Evolutionary conservation across 495 filamentous ascomycete species (phyloP), one percentile per base, ranked within the genome.

Genomic region (Saxispiralis lemnorum): DNA sequence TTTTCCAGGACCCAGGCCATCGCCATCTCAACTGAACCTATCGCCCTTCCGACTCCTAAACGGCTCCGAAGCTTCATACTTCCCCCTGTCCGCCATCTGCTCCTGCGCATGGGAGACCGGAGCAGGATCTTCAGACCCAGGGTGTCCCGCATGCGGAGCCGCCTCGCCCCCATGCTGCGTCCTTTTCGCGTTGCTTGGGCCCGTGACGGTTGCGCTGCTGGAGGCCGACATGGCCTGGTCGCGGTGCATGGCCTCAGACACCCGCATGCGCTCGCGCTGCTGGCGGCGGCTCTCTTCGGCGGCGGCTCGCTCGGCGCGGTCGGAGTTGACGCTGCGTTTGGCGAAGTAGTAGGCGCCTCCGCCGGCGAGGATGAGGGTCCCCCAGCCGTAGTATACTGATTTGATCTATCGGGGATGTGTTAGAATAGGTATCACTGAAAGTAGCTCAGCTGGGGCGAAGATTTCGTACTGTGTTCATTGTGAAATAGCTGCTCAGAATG

Each of bases 311-410:
- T 71, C 61, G 24, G 72, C 69, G 33, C 85, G 81, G 63, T 93
- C 83, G 49, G 80, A 81, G 53, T 95, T 88, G 68, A 97, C 87
- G 59, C 77, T 79, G 51, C 76, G 70, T 69, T 97, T 97, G 43
- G 89, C 92, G 61, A 93, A 94, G 66, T 83, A 83, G 71, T 97
- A 97, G 49, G 89, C 85, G 41, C 73, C 87, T 56, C 83, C 89
- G 56, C 87, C 89, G 44, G 81, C 79, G 54, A 83, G 62, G 51
- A 82, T 83, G 43, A 96, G 78, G 47, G 77, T 62, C 41, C 81
- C 86, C 88, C 82, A 93, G 51, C 88, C 88, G 53, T 62, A 64
- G 51, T 41, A 34, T 53, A 57, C 54, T 31, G 54, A 57, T 32
- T 45, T 14, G 43, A 46, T 41, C 51, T 54, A 21, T 28, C 39